phyloP scores from a whole-genome alignment of 1,284 basidiomycete genomes.

The Xerocomus minutiporus region DNA sequence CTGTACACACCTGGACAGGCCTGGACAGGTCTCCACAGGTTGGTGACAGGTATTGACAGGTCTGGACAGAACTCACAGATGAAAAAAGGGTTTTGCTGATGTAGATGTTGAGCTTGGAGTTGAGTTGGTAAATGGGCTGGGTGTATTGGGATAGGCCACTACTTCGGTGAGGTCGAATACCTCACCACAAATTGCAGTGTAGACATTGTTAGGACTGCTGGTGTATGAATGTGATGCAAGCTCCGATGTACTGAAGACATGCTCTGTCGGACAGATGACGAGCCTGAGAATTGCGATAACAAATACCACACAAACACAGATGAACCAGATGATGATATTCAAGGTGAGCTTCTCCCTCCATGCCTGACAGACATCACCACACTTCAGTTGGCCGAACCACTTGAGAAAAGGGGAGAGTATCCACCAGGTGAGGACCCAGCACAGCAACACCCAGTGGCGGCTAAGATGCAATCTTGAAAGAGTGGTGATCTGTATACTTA shows the following conservation, averaged over 20 bases:
- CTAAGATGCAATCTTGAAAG: too few relatives aligned
- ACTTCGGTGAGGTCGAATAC: too few relatives aligned
- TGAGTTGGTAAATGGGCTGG: too few relatives aligned
- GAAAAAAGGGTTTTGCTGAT: too few relatives aligned
- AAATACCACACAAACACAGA: slow-evolving; percentile 85
- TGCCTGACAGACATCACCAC: slow-evolving; percentile 92
- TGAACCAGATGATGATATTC: slow-evolving; percentile 95
- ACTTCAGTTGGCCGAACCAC: slow-evolving; percentile 77
- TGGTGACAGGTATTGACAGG: too few relatives aligned
- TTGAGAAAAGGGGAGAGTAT: slow-evolving; percentile 71
- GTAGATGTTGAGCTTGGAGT: too few relatives aligned
- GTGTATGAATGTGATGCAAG: slow-evolving; percentile 66
- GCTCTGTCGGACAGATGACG: slow-evolving; percentile 77
- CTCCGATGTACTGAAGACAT: slow-evolving; percentile 82
- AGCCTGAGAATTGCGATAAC: slow-evolving; percentile 87
- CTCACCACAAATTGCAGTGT: slow-evolving; percentile 54
- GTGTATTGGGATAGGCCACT: too few relatives aligned
- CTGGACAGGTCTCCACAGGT: too few relatives aligned
- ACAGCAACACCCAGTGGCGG: too few relatives aligned
- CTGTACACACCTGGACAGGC: too few relatives aligned
- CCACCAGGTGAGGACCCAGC: slow-evolving; percentile 21
- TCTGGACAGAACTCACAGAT: too few relatives aligned
- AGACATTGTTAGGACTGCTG: slow-evolving; percentile 69
- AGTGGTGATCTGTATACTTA: too few relatives aligned
- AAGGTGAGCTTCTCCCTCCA: slow-evolving; percentile 97